Evolutionary conservation across 306 rosid species (phyloP).

Genomic region (Phaseolus lunatus): DNA sequence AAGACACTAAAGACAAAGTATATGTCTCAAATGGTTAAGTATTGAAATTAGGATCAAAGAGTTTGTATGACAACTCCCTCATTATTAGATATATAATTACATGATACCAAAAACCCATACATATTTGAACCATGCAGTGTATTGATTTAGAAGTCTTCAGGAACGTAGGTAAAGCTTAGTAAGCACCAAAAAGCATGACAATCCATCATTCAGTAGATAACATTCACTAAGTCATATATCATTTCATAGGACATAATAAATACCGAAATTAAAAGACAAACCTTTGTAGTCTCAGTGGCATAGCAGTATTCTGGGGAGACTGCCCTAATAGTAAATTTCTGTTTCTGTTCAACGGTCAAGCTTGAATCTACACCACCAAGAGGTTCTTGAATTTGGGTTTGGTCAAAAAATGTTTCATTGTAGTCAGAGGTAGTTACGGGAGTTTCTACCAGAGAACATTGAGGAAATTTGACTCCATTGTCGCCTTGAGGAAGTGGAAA

Average conservation of each 20-base stretch:
- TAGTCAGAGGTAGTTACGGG: constrained; percentile 55
- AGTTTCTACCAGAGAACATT: constrained; percentile 53
- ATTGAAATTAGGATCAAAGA: constrained; percentile 29
- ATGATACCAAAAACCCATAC: constrained; percentile 19
- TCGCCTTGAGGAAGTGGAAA: constrained; percentile 46
- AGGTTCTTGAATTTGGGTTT: constrained; percentile 57
- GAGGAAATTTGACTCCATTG: constrained; percentile 47
- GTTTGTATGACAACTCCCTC: constrained; percentile 34
- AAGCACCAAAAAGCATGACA: constrained; percentile 33
- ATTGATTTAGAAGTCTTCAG: constrained; percentile 20
- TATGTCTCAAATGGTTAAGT: constrained; percentile 3
- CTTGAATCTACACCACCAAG: constrained; percentile 56
- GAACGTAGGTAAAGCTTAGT: constrained; percentile 33
- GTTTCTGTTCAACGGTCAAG: constrained; percentile 69
- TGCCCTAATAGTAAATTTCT: constrained; percentile 72
- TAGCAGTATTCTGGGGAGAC: constrained; percentile 89
- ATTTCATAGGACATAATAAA: constrained; percentile 29
- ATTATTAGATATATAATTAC: constrained; percentile 29
- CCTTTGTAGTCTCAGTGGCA: constrained; percentile 81
- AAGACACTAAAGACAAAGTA: constrained; percentile 1
- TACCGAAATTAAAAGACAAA: constrained; percentile 44
- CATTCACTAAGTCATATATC: constrained; percentile 37
- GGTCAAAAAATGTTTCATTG: constrained; percentile 51
- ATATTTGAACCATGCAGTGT: constrained; percentile 36
- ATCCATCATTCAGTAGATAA: constrained; percentile 26